phyloP scores from a whole-genome alignment of 192 early-diverging fungal species.

The Backusella circina region DNA sequence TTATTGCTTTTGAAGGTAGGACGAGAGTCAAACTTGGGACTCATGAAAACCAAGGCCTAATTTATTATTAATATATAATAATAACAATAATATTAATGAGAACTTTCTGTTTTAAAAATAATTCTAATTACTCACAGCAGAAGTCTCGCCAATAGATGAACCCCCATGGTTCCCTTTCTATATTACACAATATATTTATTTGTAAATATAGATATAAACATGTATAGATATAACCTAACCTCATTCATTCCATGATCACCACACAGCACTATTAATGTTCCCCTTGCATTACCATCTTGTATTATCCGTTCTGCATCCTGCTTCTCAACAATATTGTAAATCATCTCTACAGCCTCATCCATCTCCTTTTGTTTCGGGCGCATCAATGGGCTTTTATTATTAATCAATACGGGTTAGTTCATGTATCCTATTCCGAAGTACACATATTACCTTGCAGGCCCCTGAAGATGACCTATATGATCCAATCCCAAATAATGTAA shows the following conservation, averaged over 20 bases:
- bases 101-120: not conserved
- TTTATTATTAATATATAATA: no score
- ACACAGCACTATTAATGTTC: slow-evolving; percentile 71
- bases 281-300: slow-evolving; percentile 35
- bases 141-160: slow-evolving; percentile 49
- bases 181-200: not conserved
- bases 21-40: slow-evolving; percentile 33
- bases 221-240: slow-evolving; percentile 33
- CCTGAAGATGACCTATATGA: slow-evolving; percentile 75
- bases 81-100: not conserved
- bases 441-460: slow-evolving; percentile 48
- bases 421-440: not conserved
- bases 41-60: slow-evolving; percentile 47
- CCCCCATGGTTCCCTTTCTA: slow-evolving; percentile 60
- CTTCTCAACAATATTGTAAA: slow-evolving; percentile 44
- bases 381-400: slow-evolving; percentile 57
- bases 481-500: slow-evolving; percentile 82
- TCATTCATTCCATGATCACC: slow-evolving; percentile 88
- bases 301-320: slow-evolving; percentile 44
- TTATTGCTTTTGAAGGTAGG: slow-evolving; percentile 15
- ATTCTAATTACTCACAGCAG: slow-evolving; percentile 38
- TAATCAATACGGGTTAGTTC: not conserved
- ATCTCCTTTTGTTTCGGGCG: slow-evolving; percentile 72
- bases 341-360: slow-evolving; percentile 58
- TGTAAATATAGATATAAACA: not conserved